These are phyloP conservation scores for Wickerhamomyces bovis DNA, from an alignment of 805 yeast species.

Conservation along the genomic window DNA sequence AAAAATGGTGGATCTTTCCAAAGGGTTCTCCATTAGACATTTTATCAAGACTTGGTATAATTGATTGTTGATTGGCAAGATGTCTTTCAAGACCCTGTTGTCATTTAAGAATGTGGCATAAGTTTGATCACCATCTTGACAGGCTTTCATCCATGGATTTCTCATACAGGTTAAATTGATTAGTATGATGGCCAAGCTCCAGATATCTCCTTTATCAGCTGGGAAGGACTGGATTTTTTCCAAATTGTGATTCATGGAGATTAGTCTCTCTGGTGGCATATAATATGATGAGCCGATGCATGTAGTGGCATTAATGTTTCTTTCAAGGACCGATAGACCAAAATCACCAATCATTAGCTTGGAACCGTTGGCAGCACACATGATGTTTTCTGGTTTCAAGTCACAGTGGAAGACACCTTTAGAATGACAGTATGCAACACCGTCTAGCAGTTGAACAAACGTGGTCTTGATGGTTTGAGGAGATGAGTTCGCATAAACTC, in stretches of 20 bases:
- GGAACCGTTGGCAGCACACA: constrained; percentile 54
- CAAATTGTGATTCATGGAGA: constrained; percentile 25
- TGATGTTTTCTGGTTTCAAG: constrained; percentile 89
- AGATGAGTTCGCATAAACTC: constrained; percentile 46
- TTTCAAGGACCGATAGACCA: constrained; percentile 71
- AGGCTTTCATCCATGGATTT: constrained; percentile 88
- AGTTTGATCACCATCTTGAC: constrained; percentile 48
- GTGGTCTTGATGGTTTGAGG: constrained; percentile 48
- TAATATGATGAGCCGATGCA: constrained; percentile 86
- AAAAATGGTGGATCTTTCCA: constrained; percentile 24
- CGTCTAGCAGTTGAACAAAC: constrained; percentile 75
- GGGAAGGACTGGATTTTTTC: constrained; percentile 37
- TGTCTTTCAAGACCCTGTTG: constrained; percentile 49
- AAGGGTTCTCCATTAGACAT: constrained; percentile 28
- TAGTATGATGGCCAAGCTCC: constrained; percentile 80
- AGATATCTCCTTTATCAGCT: constrained; percentile 73
- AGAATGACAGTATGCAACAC: constrained; percentile 75
- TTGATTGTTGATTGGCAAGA: constrained; percentile 67
- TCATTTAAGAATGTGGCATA: constrained; percentile 58
- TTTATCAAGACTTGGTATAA: constrained; percentile 44
- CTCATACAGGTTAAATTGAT: constrained; percentile 77
- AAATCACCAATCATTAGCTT: constrained; percentile 73
- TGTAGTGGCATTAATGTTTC: constrained; percentile 54
- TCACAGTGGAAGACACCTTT: constrained; percentile 89
- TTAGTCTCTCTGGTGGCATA: constrained; percentile 87